phyloP scores from a whole-genome alignment of 495 filamentous ascomycete species.

The Penicillium subrubescens region DNA sequence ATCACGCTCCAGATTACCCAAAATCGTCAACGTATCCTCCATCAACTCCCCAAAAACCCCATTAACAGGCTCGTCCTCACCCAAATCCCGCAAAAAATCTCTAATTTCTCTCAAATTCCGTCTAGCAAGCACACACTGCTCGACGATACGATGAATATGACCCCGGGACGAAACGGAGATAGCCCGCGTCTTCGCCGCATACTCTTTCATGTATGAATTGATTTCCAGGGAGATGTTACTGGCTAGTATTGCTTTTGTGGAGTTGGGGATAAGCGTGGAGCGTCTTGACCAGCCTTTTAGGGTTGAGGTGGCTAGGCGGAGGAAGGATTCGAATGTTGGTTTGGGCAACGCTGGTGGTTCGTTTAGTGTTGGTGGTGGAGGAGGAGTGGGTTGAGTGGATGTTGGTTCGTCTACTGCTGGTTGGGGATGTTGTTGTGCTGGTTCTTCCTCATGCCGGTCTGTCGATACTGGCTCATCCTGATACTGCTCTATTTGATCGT shows the following conservation, averaged over 20 bases:
- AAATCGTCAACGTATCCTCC: not conserved
- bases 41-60: not conserved
- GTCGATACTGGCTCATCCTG: not conserved
- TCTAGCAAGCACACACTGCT: not conserved
- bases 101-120: constrained; percentile 1
- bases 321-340: not conserved
- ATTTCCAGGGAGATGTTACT: not conserved
- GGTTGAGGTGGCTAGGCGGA: not conserved
- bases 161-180: not conserved
- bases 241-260: not conserved
- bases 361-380: not conserved
- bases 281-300: not conserved
- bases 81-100: not conserved
- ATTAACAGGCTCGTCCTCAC: not conserved
- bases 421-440: not conserved
- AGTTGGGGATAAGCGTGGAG: not conserved
- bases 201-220: constrained; percentile 1
- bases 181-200: not conserved
- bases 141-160: not conserved
- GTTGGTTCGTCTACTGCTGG: not conserved
- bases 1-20: not conserved
- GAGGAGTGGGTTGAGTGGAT: not conserved
- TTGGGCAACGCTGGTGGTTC: not conserved
- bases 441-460: not conserved
- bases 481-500: not conserved